Evolutionary conservation across 179 eudicot species (phyloP).

Genomic region (Beta macrorhiza): DNA sequence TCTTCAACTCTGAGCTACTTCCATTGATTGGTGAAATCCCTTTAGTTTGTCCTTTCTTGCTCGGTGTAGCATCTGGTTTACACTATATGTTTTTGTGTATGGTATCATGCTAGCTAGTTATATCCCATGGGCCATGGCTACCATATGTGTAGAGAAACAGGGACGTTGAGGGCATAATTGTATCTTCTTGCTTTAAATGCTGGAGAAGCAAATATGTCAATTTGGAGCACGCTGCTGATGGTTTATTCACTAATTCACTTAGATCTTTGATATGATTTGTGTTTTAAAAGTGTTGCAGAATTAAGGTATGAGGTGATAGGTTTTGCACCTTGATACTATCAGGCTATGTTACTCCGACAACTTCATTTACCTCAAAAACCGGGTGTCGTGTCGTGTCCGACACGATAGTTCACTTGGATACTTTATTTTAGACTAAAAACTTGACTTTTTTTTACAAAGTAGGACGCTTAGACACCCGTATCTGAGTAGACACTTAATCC

Average conservation of each 20-base stretch:
- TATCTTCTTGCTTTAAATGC: no score
- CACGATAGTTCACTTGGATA: no score
- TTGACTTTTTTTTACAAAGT: no score
- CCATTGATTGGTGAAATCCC: background rate
- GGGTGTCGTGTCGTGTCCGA: no score
- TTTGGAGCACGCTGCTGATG: background rate
- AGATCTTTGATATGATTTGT: background rate
- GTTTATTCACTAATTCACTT: background rate
- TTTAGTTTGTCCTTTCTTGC: background rate
- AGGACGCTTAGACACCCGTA: no score
- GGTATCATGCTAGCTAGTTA: slow-evolving; percentile 9
- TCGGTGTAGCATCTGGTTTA: slow-evolving; percentile 1
- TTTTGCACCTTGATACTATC: no score
- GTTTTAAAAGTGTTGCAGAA: background rate
- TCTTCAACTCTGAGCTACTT: background rate
- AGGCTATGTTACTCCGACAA: no score
- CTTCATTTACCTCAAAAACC: no score
- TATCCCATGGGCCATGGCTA: background rate
- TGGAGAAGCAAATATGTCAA: background rate
- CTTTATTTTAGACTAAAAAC: no score
- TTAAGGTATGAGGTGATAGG: background rate
- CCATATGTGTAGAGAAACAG: background rate
- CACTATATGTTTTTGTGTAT: background rate
- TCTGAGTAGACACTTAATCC: no score
- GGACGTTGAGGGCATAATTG: background rate